Conservation (phyloP, 2,329 filamentous ascomycete species). For the Alternaria brassicicola region DNA sequence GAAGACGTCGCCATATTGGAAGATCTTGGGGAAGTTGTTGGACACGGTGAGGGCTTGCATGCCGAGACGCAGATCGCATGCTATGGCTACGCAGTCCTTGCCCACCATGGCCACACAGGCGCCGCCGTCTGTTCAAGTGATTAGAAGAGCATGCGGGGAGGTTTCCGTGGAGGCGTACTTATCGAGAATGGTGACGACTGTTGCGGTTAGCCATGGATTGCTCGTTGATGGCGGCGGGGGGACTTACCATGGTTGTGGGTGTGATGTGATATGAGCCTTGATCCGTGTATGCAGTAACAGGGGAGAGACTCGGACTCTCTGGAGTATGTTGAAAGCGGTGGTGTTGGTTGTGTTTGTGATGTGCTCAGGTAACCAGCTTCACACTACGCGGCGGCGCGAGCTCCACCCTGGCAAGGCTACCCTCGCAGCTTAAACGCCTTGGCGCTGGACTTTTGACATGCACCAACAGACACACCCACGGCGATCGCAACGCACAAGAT, state of each 20-base stretch:
- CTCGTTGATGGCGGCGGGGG: constrained; percentile 8
- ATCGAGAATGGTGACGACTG: constrained; percentile 94
- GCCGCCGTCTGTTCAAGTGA: constrained; percentile 72
- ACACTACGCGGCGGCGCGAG: constrained; percentile 25
- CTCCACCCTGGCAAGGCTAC: constrained; percentile 11
- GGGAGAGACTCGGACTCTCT: neutral
- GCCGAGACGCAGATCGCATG: constrained; percentile 96
- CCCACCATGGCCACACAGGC: constrained; percentile 98
- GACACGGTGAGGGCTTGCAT: constrained; percentile 96
- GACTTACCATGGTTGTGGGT: constrained; percentile 49
- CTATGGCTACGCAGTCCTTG: constrained; percentile 99
- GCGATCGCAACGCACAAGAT: constrained; percentile 10
- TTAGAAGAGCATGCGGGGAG: constrained; percentile 5
- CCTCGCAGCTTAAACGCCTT: constrained; percentile 12
- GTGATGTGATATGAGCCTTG: constrained; percentile 12
- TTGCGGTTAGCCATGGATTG: constrained; percentile 40
- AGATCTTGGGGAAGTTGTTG: constrained; percentile 99
- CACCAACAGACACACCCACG: constrained; percentile 2
- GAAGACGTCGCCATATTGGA: constrained; percentile 94
- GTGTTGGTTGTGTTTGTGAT: constrained; percentile 13
- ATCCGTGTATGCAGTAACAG: neutral
- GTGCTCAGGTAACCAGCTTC: constrained; percentile 25
- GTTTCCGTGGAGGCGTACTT: constrained; percentile 63
- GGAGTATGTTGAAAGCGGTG: neutral
- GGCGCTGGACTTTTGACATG: constrained; percentile 19